Percentiles rank a stretch among this genome's conserved stretches.
Evolutionary conservation across 176 grass and related monocot species (phyloP).

Genomic region (Hordeum vulgare): MorexV3_pseudomolecules_assembly NC_058521.1:603682920-603683419

Average conservation of each 20-base stretch:
- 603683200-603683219: neutral
- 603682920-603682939: neutral
- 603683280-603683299: neutral
- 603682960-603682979: neutral
- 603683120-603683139: neutral
- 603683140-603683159: neutral
- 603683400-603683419: slow-evolving; percentile 69
- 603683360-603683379: slow-evolving; percentile 46
- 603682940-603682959: neutral
- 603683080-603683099: neutral
- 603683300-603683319: neutral
- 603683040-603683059: neutral
- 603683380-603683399: slow-evolving; percentile 66
- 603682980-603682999: too few relatives aligned
- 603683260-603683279: neutral
- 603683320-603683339: too few relatives aligned
- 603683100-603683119: neutral
- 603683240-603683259: neutral
- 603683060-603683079: neutral
- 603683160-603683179: neutral
- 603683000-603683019: too few relatives aligned
- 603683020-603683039: too few relatives aligned
- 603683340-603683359: neutral
- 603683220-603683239: neutral
- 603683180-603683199: neutral